Base-by-base conservation (phyloP, 2,329 filamentous ascomycete species). In the Verticillium albo-atrum region DNA sequence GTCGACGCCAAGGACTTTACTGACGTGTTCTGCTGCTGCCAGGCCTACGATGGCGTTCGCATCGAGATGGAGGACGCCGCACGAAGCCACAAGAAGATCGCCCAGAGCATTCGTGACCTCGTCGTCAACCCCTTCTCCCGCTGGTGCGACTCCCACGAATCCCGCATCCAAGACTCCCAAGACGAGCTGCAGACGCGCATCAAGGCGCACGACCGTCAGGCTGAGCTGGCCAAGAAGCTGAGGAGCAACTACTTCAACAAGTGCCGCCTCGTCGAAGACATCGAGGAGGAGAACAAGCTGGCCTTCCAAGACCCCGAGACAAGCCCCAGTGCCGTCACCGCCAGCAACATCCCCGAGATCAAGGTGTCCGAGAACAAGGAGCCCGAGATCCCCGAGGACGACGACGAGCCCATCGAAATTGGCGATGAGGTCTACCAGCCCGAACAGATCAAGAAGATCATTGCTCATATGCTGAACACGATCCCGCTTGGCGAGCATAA, bases 241-340 rank as follows among this genome's bases (percentile, higher is more conserved):
- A 88, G 95, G 64, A 97, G 91, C 74, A 90, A 91, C 68, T 99
- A 99, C 77, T 98, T 98, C 83, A 99, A 98, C 81, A 99, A 98
- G 77, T 99, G 95, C 73, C 89, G 96, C 55, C 80, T 97, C 63
- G 89, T 98, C 6, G 96, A 99, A 73, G 95, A 99, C 71, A 79
- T 98, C 62, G 95, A 99, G 73, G 95, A 99, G 76, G 96, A 99
- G 79, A 97, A 97, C 74, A 98, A 99, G 77, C 84, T 99, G 58
- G 95, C 93, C 42, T 99, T 99, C 76, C 92, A 97, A 74, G 92
- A 93, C 65, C 92, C 92, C 2, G 85, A 89, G 68, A 79, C 74
- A 34, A 92, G 89, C 72, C 89, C 90, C 3, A 80, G 87, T 72
- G 81, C 85, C 58, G 74, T 75, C 35, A 89, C 89, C 3, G 80